Evolutionary conservation across 768 basidiomycete genomes (phyloP), one percentile per base, ranked within the genome.

Genomic region (Mrakia blollopis): DNA sequence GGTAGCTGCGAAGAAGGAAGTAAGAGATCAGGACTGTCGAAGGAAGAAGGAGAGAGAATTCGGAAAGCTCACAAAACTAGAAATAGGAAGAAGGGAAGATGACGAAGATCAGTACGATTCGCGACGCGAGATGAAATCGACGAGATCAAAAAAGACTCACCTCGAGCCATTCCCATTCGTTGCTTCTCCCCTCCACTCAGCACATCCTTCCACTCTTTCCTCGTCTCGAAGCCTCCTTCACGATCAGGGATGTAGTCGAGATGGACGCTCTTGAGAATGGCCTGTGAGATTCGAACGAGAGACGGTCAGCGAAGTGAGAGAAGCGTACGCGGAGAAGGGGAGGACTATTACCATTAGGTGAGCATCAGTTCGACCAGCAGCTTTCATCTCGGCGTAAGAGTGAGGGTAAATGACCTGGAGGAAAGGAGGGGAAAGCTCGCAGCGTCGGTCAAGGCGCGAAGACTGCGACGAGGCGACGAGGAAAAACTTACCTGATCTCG

Each of bases 351-450:
- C 86, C 83, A 89, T 88, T 44, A 98, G 83, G 78, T 93, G 92
- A 35, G 85, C 87, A 80, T 89, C 85, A 5, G 89, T 91, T 79
- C 86, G 86, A 7, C 88, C 91, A 10, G 85, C 85, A 77, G 85
- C 85, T 79, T 87, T 82, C 82, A 88, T 93, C 80, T 92, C 88
- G 37, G 89, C 88, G 84, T 91, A 93, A 60, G 91, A 89, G 82
- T 94, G 89, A 9, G 94, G 94, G 83, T 77, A 74, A 57, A 75
- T 71, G 72, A 76, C 70, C 86, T 98, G 96, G 91, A 0, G 94
- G 94, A 0, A 89, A 87, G 39, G 91, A 91, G 88, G 97, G 92
- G 83, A 98, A 98, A 32, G 93, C n/a, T n/a, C n/a, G n/a, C n/a
- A n/a, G n/a, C n/a, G n/a, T n/a, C n/a, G n/a, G n/a, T n/a, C n/a